Evolutionary conservation across 352 stramenopile species (phyloP), one percentile per base, ranked within the genome.

Genomic region (Pythium chondricola): DNA sequence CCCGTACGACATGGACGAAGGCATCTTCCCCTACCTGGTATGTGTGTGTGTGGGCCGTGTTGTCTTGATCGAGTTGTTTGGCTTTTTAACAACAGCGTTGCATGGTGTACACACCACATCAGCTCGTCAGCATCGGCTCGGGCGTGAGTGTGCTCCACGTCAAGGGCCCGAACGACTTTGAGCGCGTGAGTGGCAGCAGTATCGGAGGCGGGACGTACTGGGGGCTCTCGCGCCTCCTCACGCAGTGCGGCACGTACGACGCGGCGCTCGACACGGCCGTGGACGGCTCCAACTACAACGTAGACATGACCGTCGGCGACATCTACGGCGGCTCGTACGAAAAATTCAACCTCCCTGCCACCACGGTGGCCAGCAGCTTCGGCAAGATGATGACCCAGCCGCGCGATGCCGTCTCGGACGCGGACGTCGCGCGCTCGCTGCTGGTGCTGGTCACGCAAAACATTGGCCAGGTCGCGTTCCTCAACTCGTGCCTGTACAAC

Each of bases 391-490:
- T 93, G 35, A 77, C 76, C 18, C 58, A 61, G 14, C 53, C 68
- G 11, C 76, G 76, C 4, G 68, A 83, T 32, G 61, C 50, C 39
- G 81, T 98, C 27, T 89, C 80, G 35, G 90, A 98, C 56, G 93
- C 97, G 42, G 96, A 99, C 71, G 68, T 99, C 38, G 95, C 95
- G 18, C 84, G 95, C 37, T 93, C 96, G 31, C 65, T 99, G 36
- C 74, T 99, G 18, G 81, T 99, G 27, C 99, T 99, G 96, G 95
- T 99, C 30, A 99, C 97, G 21, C 98, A 99, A 59, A 99, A 99
- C 58, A 95, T 95, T 57, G 80, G 80, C 30, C 95, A 99, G 72
- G 86, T 99, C 20, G 95, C 97, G 26, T 98, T 99, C 71, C 74
- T 99, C 18, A 98, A 98, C 66, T 97, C 97, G 46, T 90, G 96